phyloP scores from a whole-genome alignment of 2,329 filamentous ascomycete genomes.

The Neofusicoccum laricinum region DNA sequence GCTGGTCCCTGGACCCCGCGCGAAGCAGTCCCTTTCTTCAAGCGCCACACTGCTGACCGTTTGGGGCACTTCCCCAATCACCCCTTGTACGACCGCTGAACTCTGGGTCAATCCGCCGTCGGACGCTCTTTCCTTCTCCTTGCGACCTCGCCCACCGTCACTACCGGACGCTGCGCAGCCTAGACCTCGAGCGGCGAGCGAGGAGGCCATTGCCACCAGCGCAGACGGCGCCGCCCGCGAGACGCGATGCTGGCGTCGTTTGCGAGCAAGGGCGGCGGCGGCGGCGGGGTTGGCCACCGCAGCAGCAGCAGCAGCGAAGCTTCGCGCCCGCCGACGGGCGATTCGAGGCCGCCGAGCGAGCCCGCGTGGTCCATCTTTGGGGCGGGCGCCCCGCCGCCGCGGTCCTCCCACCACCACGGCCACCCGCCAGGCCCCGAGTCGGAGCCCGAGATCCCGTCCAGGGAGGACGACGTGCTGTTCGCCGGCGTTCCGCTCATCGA shows the following conservation, averaged over 20 bases:
- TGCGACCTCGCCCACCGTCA: background rate
- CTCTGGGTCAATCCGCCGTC: background rate
- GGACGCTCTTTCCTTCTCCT: background rate
- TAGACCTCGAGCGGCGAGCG: background rate
- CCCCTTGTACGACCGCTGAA: background rate
- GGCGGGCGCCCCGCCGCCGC: background rate
- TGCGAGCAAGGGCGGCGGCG: background rate
- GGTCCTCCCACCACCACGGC: background rate
- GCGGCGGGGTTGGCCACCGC: background rate
- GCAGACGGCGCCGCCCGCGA: background rate
- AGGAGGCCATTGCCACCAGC: background rate
- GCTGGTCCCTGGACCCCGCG: background rate
- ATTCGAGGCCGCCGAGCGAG: background rate
- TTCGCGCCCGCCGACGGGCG: background rate
- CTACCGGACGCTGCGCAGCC: background rate
- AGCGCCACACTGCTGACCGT: background rate
- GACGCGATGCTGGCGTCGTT: slow-evolving; percentile 2
- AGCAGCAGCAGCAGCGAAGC: background rate
- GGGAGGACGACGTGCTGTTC: slow-evolving; percentile 4
- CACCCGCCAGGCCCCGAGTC: slow-evolving; percentile 9
- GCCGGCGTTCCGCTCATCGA: slow-evolving; percentile 10
- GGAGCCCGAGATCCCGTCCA: slow-evolving; percentile 1
- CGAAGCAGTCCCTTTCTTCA: background rate
- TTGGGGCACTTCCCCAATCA: background rate
- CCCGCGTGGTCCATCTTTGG: slow-evolving; percentile 12